These are phyloP conservation scores for Luffa aegyptiaca DNA, from an alignment of 306 rosid species.

Conservation along the genomic window DNA sequence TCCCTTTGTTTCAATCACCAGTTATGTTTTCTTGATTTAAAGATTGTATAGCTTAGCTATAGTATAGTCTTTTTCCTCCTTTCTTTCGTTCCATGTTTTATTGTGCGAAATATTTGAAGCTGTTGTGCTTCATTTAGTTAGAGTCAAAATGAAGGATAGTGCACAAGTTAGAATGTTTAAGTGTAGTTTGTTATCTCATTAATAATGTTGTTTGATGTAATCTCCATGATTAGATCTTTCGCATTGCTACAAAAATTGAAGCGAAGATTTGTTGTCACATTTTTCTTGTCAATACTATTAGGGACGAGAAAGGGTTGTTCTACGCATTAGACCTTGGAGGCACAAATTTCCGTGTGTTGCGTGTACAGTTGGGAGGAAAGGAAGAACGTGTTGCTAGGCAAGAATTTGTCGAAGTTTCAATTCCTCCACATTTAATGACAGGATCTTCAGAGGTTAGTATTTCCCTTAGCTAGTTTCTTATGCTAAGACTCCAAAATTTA, in stretches of 20 bases:
- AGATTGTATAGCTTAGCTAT: neutral
- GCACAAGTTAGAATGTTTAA: neutral
- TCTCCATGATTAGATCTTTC: neutral
- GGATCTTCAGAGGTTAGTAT: constrained; percentile 73
- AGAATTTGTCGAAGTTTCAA: constrained; percentile 72
- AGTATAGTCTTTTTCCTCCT: neutral
- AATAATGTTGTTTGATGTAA: neutral
- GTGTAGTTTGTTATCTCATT: neutral
- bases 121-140: neutral
- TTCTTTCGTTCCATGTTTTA: neutral
- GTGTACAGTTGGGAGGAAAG: constrained; percentile 83
- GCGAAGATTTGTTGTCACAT: neutral
- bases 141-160: neutral
- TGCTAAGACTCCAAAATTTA: neutral
- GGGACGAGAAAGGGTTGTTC: constrained; percentile 81
- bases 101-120: neutral
- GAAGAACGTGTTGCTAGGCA: constrained; percentile 41
- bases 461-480: constrained; percentile 14
- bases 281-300: constrained; percentile 17
- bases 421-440: constrained; percentile 87
- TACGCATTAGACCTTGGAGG: constrained; percentile 99
- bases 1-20: neutral
- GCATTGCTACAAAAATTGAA: neutral
- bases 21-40: neutral
- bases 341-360: constrained; percentile 85